phyloP scores from a whole-genome alignment of 768 basidiomycete species.

The Psilocybe cyanescens region DNA sequence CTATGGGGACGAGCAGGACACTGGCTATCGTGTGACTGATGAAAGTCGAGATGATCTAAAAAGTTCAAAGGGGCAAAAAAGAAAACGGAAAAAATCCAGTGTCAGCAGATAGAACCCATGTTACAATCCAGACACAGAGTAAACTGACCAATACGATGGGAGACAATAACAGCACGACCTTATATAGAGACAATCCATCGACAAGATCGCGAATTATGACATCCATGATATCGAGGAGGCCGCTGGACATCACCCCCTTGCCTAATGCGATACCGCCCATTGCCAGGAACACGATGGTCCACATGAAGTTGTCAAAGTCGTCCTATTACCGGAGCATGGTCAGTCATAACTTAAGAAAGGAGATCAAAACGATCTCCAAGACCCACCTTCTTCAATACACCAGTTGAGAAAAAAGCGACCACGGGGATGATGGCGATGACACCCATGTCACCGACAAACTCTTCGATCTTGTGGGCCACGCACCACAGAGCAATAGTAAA shows the following conservation, averaged over 20 bases:
- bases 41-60: constrained; percentile 85
- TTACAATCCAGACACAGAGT: constrained; percentile 15
- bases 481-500: constrained; percentile 92
- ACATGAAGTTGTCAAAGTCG: constrained; percentile 93
- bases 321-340: constrained; percentile 51
- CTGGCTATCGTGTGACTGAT: constrained; percentile 98
- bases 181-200: constrained; percentile 63
- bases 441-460: constrained; percentile 92
- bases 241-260: constrained; percentile 89
- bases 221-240: constrained; percentile 83
- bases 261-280: constrained; percentile 99
- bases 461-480: constrained; percentile 77
- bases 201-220: constrained; percentile 60
- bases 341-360: constrained; percentile 7
- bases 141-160: constrained; percentile 66
- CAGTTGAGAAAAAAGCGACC: constrained; percentile 92
- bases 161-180: constrained; percentile 73
- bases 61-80: constrained; percentile 38
- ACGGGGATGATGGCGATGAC: constrained; percentile 94
- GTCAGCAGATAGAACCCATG: constrained; percentile 4
- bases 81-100: constrained; percentile 36
- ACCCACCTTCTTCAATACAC: constrained; percentile 87
- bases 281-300: constrained; percentile 94
- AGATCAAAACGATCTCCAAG: constrained; percentile 11
- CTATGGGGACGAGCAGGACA: constrained; percentile 96